A percentile compares a stretch with the other conserved stretches of the same genome.
phyloP scores from a whole-genome alignment of 1,284 basidiomycete species.

The Ustilago trichophora region DNA sequence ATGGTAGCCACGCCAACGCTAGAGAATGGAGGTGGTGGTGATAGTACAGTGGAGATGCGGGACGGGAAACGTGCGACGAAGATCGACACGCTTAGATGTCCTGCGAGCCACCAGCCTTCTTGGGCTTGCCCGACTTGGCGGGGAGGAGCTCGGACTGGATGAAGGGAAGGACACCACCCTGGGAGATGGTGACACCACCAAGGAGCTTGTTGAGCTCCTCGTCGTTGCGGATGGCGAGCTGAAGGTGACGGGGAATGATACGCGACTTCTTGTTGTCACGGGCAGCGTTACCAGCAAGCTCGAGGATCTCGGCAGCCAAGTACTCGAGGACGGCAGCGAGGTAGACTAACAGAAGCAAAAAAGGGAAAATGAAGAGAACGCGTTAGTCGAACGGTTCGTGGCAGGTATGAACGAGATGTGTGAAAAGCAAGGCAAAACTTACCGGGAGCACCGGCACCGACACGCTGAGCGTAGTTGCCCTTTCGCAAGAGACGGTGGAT shows the following conservation, averaged over 20 bases:
- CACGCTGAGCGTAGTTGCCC: constrained; percentile 82
- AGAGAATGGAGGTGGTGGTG: constrained; percentile 6
- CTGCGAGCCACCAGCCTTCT: constrained; percentile 66
- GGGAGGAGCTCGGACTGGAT: constrained; percentile 83
- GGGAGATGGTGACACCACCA: constrained; percentile 73
- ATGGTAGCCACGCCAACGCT: not conserved
- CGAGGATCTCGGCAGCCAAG: constrained; percentile 88
- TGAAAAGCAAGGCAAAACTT: constrained; percentile 61
- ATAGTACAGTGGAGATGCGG: constrained; percentile 32
- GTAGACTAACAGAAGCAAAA: constrained; percentile 73
- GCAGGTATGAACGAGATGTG: not conserved
- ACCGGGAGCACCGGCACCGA: constrained; percentile 80
- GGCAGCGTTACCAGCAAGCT: constrained; percentile 93
- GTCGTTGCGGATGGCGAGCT: constrained; percentile 93
- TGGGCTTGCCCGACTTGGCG: constrained; percentile 73
- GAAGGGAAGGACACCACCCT: constrained; percentile 92
- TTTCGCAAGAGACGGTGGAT: constrained; percentile 92
- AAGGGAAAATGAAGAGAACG: not conserved
- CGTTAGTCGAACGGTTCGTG: constrained; percentile 4
- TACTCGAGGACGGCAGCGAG: constrained; percentile 90
- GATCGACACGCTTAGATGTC: constrained; percentile 49
- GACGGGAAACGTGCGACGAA: constrained; percentile 10
- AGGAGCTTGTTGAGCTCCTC: constrained; percentile 77
- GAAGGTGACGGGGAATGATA: constrained; percentile 91
- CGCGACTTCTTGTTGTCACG: constrained; percentile 95